Evolutionary conservation across 2,329 filamentous ascomycete genomes (phyloP).

Genomic region (Aspergillus puulaauensis): DNA sequence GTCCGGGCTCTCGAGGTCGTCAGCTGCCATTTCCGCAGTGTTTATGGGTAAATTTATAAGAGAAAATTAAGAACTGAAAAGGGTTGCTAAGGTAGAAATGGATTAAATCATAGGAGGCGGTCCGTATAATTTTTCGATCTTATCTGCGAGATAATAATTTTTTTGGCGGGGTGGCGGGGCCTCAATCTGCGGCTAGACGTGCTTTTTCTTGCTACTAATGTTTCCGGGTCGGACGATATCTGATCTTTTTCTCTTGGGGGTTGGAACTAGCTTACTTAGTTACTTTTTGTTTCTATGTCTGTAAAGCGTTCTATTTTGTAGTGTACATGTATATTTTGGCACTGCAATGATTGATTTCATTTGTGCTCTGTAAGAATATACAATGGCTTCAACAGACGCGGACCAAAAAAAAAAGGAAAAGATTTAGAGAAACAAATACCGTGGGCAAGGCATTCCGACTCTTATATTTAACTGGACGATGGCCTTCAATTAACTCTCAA

Average conservation of each 20-base stretch:
- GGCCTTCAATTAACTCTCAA: no score
- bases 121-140: constrained; percentile 30
- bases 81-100: not conserved
- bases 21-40: constrained; percentile 32
- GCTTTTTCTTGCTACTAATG: constrained; percentile 15
- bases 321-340: not conserved
- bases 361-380: not conserved
- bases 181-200: constrained; percentile 17
- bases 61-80: not conserved
- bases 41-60: not conserved
- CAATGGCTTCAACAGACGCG: not conserved
- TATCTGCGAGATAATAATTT: constrained; percentile 36
- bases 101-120: not conserved
- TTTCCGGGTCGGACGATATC: constrained; percentile 5
- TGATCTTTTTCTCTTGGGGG: not conserved
- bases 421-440: not conserved
- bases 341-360: not conserved
- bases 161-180: constrained; percentile 40
- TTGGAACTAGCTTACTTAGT: not conserved
- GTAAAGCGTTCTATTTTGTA: not conserved
- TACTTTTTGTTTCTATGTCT: not conserved
- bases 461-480: not conserved
- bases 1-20: constrained; percentile 24
- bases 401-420: not conserved
- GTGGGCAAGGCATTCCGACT: not conserved